Conservation (phyloP, 345 rosid genomes). For the Turritis glabra region DNA sequence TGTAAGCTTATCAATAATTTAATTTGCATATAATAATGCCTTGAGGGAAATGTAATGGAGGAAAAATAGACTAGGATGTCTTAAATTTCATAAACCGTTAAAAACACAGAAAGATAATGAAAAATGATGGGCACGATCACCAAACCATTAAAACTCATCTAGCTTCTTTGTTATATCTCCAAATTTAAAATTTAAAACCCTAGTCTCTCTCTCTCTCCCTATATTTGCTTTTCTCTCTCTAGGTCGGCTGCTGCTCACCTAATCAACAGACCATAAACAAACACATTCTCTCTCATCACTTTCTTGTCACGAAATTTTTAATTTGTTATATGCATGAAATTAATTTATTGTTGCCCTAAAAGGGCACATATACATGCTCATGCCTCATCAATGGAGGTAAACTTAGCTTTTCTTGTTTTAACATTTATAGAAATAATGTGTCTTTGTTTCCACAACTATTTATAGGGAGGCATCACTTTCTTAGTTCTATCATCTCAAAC, state of each 20-base stretch:
- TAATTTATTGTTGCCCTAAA: slow-evolving; percentile 41
- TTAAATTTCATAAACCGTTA: slow-evolving; percentile 57
- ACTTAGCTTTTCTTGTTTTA: slow-evolving; percentile 33
- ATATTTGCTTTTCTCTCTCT: slow-evolving; percentile 38
- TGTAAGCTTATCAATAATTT: background rate
- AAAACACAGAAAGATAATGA: slow-evolving; percentile 54
- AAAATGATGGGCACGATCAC: slow-evolving; percentile 44
- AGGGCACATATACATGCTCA: slow-evolving; percentile 41
- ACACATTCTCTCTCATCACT: slow-evolving; percentile 23
- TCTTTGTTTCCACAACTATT: slow-evolving; percentile 38
- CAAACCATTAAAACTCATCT: slow-evolving; percentile 24
- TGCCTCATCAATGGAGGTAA: slow-evolving; percentile 44
- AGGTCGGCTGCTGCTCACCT: slow-evolving; percentile 66
- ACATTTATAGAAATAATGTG: slow-evolving; percentile 31
- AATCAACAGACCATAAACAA: slow-evolving; percentile 44
- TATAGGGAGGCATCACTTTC: slow-evolving; percentile 36
- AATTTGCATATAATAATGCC: slow-evolving; percentile 3
- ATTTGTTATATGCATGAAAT: slow-evolving; percentile 28
- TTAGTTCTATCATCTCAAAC: slow-evolving; percentile 27
- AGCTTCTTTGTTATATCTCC: slow-evolving; percentile 6
- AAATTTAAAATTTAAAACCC: slow-evolving; percentile 30
- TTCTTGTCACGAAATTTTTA: slow-evolving; percentile 25
- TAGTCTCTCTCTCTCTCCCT: slow-evolving; percentile 19
- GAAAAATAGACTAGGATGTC: background rate
- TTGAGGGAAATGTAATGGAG: slow-evolving; percentile 7